phyloP scores from a whole-genome alignment of 257 asterid genomes.

The Solanum corneliomulleri region DNA sequence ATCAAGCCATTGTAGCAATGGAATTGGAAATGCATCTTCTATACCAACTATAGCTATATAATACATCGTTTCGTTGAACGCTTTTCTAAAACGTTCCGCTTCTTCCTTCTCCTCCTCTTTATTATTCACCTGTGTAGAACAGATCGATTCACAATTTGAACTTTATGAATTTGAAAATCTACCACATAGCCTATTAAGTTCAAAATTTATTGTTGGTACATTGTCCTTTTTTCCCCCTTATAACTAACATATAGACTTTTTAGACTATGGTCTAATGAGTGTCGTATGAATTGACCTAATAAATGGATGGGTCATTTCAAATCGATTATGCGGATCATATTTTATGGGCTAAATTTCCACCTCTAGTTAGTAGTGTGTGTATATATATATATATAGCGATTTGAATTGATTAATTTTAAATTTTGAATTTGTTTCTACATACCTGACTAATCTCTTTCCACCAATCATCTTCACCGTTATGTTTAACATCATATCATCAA shows the following conservation, averaged over 20 bases:
- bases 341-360: neutral
- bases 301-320: neutral
- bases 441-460: constrained; percentile 7
- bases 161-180: neutral
- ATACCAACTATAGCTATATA: constrained; percentile 5
- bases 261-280: neutral
- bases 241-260: neutral
- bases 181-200: neutral
- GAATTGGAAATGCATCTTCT: constrained; percentile 2
- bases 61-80: neutral
- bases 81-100: neutral
- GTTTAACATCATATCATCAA: constrained; percentile 12
- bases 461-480: constrained; percentile 15
- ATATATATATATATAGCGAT: neutral
- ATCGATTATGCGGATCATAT: neutral
- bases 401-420: neutral
- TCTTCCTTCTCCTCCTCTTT: neutral
- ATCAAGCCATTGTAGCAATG: constrained; percentile 14
- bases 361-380: neutral
- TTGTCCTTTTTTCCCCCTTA: neutral
- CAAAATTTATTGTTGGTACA: no score
- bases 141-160: neutral
- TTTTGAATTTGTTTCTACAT: neutral
- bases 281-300: neutral
- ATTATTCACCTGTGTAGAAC: neutral